Percentiles rank a stretch among this genome's conserved stretches.
phyloP scores from a whole-genome alignment of 176 grass and related monocot genomes.

The Themeda triandra region DNA sequence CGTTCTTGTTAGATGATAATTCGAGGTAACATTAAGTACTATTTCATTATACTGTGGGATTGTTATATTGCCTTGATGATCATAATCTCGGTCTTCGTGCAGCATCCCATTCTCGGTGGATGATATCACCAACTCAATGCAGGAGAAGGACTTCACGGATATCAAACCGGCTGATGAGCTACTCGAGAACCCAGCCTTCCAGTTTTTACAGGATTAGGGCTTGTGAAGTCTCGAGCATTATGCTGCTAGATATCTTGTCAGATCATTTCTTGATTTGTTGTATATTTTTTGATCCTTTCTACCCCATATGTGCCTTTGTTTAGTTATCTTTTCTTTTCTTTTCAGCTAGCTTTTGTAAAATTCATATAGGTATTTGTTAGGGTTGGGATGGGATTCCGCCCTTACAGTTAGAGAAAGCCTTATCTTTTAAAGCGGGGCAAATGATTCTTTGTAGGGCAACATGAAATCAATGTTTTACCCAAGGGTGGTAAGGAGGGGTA shows the following conservation, averaged over 20 bases:
- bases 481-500: conserved; percentile 25
- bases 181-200: conserved; percentile 82
- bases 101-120: conserved; percentile 97
- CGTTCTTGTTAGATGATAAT: conserved; percentile 92
- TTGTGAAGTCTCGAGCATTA: conserved; percentile 36
- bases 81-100: not conserved
- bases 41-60: not conserved
- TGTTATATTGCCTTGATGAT: not conserved
- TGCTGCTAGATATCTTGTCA: conserved; percentile 28
- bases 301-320: conserved; percentile 35
- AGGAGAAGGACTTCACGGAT: conserved; percentile 85
- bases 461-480: conserved; percentile 31
- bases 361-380: conserved; percentile 60
- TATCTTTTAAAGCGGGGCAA: conserved; percentile 53
- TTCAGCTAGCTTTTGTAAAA: conserved; percentile 46
- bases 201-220: conserved; percentile 98
- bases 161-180: conserved; percentile 83
- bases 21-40: conserved; percentile 51
- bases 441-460: conserved; percentile 79
- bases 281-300: conserved; percentile 49
- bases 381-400: conserved; percentile 63
- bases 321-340: conserved; percentile 38
- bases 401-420: conserved; percentile 37
- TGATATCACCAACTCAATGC: conserved; percentile 80
- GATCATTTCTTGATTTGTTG: conserved; percentile 66